These are phyloP conservation scores for Aureobasidium namibiae DNA, from an alignment of 2,329 filamentous ascomycete genomes.

Conservation along the genomic window DNA sequence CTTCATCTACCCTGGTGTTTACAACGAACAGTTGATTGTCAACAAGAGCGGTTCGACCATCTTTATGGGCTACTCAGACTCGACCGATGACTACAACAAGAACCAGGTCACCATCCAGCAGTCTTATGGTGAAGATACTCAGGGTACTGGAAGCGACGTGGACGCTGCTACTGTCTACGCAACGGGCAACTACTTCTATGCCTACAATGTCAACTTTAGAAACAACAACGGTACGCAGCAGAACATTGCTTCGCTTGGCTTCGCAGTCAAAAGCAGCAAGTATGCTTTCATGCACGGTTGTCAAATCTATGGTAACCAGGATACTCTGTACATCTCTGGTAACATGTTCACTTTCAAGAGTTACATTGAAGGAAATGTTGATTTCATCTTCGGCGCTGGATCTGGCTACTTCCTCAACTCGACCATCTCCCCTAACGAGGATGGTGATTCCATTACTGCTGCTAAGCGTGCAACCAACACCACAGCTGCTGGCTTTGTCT, in stretches of 20 bases:
- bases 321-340: slow-evolving; percentile 31
- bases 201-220: slow-evolving; percentile 34
- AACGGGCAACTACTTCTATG: slow-evolving; percentile 33
- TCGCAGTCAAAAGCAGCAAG: slow-evolving; percentile 35
- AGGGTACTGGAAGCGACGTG: slow-evolving; percentile 28
- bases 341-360: slow-evolving; percentile 34
- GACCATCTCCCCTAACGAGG: slow-evolving; percentile 30
- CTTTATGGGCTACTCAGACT: slow-evolving; percentile 31
- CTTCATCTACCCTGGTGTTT: slow-evolving; percentile 34
- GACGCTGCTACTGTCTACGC: slow-evolving; percentile 34
- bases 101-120: slow-evolving; percentile 31
- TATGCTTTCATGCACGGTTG: slow-evolving; percentile 32
- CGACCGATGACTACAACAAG: slow-evolving; percentile 29
- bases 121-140: slow-evolving; percentile 30
- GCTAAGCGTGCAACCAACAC: slow-evolving; percentile 33
- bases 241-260: slow-evolving; percentile 32
- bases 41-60: slow-evolving; percentile 33
- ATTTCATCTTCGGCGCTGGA: slow-evolving; percentile 38
- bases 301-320: slow-evolving; percentile 32
- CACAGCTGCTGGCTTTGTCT: slow-evolving; percentile 31
- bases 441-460: slow-evolving; percentile 30
- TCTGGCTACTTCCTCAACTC: slow-evolving; percentile 37
- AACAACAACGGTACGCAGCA: slow-evolving; percentile 32
- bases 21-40: slow-evolving; percentile 32
- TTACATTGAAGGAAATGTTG: slow-evolving; percentile 33